Conservation (phyloP, 331 rosid genomes). For the Phaseolus coccineus region DNA sequence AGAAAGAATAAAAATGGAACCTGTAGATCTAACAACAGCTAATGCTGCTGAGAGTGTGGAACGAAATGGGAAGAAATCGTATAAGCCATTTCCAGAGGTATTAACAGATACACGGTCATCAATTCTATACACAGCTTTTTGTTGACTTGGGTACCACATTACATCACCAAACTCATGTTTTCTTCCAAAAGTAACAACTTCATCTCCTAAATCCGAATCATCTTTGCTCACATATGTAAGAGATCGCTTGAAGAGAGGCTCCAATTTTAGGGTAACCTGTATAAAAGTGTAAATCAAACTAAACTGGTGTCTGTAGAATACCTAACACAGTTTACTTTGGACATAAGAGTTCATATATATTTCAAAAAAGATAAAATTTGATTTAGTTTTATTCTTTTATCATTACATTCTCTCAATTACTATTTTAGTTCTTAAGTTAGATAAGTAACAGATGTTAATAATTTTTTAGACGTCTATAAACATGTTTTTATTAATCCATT, state of each 20-base stretch:
- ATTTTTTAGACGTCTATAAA: too few species aligned
- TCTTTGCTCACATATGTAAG: conserved; percentile 50
- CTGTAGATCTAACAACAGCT: conserved; percentile 41
- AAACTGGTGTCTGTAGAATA: too few species aligned
- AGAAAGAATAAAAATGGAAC: conserved; percentile 15
- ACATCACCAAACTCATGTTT: conserved; percentile 71
- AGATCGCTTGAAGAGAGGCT: conserved; percentile 69
- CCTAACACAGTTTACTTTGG: too few species aligned
- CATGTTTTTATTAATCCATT: too few species aligned
- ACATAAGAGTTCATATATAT: too few species aligned
- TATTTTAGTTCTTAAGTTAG: too few species aligned
- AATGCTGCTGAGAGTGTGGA: conserved; percentile 37
- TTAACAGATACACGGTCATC: conserved; percentile 57
- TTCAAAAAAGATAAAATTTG: too few species aligned
- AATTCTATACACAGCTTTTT: conserved; percentile 51
- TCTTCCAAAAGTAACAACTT: conserved; percentile 53
- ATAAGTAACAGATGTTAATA: too few species aligned
- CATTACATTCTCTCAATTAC: too few species aligned
- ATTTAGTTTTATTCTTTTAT: too few species aligned
- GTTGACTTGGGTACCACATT: conserved; percentile 64
- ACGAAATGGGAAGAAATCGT: conserved; percentile 60
- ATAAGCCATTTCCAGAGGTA: conserved; percentile 56
- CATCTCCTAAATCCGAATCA: conserved; percentile 65
- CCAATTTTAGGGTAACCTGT: conserved; percentile 65
- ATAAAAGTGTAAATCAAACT: neutral